These are phyloP conservation scores for Trapa incisa DNA, from an alignment of 345 rosid genomes.

Conservation along the genomic window DNA sequence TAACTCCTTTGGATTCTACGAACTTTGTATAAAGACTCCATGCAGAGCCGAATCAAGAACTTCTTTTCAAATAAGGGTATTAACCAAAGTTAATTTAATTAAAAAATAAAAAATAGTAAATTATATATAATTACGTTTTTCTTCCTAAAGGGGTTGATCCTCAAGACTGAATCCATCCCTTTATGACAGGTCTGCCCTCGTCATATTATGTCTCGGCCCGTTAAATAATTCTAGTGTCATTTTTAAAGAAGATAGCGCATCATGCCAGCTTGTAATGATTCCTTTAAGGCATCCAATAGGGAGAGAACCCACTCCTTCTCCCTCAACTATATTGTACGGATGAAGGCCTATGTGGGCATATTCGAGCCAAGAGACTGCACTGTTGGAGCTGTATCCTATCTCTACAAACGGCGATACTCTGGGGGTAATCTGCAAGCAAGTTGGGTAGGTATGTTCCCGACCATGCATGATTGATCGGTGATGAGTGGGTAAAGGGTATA, in stretches of 20 bases:
- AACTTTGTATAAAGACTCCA: not conserved
- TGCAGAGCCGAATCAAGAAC: no score
- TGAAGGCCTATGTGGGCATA: no score
- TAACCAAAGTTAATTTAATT: no score
- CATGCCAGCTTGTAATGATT: not conserved
- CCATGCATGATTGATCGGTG: slow-evolving; percentile 2
- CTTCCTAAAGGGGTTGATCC: no score
- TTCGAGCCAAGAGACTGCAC: no score
- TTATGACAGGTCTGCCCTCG: not conserved
- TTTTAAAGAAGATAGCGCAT: no score
- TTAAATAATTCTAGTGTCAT: not conserved
- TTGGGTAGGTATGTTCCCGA: not conserved
- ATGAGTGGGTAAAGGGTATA: not conserved
- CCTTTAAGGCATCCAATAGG: not conserved
- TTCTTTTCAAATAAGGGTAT: no score
- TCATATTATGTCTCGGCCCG: not conserved
- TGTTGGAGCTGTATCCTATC: no score
- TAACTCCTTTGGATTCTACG: not conserved
- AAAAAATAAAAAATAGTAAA: no score
- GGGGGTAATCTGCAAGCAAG: not conserved
- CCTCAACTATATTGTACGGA: not conserved
- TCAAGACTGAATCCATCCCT: no score
- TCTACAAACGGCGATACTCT: no score
- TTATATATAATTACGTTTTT: no score
- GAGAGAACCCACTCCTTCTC: not conserved